Evolutionary conservation across 1,139 yeast species (phyloP).

Genomic region (Blastobotrys malaysiensis): DNA sequence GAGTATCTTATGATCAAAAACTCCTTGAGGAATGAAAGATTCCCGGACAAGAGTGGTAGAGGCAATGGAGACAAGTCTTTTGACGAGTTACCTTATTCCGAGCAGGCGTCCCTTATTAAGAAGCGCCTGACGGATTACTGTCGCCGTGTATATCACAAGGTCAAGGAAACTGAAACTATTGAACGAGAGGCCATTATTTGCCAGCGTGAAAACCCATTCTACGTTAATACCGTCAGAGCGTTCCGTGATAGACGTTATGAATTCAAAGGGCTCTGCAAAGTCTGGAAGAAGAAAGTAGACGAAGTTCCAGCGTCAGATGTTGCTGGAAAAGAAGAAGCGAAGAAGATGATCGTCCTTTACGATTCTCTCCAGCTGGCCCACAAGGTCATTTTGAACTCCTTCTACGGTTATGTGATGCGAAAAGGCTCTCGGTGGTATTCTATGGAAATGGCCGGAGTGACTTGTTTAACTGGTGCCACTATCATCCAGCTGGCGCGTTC

Average conservation of each 20-base stretch:
- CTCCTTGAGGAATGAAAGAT: constrained; percentile 71
- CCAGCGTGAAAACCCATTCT: constrained; percentile 96
- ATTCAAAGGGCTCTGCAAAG: constrained; percentile 88
- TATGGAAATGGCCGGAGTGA: constrained; percentile 99
- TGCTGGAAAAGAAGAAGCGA: constrained; percentile 71
- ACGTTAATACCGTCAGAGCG: constrained; percentile 87
- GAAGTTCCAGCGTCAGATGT: constrained; percentile 50
- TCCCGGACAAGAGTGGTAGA: constrained; percentile 39
- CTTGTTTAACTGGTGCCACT: constrained; percentile 96
- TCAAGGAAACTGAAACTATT: constrained; percentile 75
- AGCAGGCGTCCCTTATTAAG: constrained; percentile 71
- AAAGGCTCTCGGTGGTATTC: constrained; percentile 99
- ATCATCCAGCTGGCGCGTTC: constrained; percentile 96
- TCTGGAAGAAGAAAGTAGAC: constrained; percentile 81
- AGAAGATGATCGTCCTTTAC: constrained; percentile 87
- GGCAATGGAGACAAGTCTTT: constrained; percentile 38
- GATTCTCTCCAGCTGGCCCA: constrained; percentile 96
- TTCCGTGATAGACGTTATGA: constrained; percentile 97
- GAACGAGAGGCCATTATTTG: constrained; percentile 93
- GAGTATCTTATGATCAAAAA: constrained; percentile 89
- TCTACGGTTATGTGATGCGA: constrained; percentile 98
- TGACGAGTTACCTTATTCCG: constrained; percentile 69
- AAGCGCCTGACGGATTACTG: constrained; percentile 83
- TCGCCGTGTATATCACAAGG: constrained; percentile 74
- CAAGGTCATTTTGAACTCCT: constrained; percentile 92